These are phyloP conservation scores for Exophiala xenobiotica DNA, from an alignment of 2,329 filamentous ascomycete genomes.

Conservation along the genomic window DNA sequence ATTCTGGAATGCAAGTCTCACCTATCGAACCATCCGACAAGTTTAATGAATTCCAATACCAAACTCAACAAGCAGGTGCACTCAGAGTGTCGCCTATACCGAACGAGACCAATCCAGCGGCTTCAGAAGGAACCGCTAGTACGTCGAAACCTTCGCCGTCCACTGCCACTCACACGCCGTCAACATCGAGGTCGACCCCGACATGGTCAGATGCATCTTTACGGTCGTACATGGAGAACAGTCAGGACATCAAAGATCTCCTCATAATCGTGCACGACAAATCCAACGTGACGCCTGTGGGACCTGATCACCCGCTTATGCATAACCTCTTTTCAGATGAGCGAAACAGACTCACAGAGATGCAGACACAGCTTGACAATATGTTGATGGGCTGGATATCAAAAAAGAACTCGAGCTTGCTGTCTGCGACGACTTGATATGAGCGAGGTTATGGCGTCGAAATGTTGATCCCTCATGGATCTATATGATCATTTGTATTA, in stretches of 20 bases:
- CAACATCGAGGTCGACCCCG: conserved; percentile 55
- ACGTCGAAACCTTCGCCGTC: conserved; percentile 32
- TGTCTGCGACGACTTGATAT: conserved; percentile 20
- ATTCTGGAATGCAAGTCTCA: conserved; percentile 68
- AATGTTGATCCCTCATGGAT: background rate
- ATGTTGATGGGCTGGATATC: conserved; percentile 78
- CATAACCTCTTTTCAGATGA: conserved; percentile 80
- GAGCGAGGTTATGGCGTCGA: background rate
- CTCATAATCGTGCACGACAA: conserved; percentile 92
- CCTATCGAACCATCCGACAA: conserved; percentile 56
- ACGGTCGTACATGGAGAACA: conserved; percentile 85
- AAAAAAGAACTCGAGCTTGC: conserved; percentile 37
- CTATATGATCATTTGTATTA: conserved; percentile 17
- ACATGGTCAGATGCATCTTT: conserved; percentile 86
- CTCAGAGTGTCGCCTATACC: conserved; percentile 25
- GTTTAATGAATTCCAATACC: conserved; percentile 69
- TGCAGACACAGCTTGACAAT: conserved; percentile 85
- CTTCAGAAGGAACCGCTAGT: conserved; percentile 35
- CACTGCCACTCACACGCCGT: conserved; percentile 56
- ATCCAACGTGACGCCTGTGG: conserved; percentile 73
- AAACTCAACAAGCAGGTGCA: conserved; percentile 58
- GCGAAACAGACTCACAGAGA: conserved; percentile 79
- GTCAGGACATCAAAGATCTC: conserved; percentile 83
- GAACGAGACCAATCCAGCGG: conserved; percentile 35
- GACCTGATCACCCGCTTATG: conserved; percentile 81